Percentiles rank a stretch among this genome's conserved stretches.
These are phyloP conservation scores for Daedalea quercina DNA, from an alignment of 768 basidiomycete genomes.

Conservation along the genomic window DNA sequence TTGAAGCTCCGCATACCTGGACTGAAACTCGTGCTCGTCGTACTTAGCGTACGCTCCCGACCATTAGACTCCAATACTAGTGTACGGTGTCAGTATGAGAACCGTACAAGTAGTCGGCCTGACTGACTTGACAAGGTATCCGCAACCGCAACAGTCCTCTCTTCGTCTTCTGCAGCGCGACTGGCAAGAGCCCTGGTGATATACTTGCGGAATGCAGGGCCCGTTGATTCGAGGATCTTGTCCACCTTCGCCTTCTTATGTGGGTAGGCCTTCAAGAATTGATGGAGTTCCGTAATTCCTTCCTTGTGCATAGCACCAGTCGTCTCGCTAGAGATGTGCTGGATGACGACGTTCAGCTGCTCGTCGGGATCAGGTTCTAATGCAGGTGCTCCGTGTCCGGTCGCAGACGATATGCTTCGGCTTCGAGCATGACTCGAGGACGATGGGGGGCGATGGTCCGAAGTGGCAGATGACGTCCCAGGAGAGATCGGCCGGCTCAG, in stretches of 20 bases:
- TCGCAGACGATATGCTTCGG: slow-evolving; percentile 57
- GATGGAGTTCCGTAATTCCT: slow-evolving; percentile 90
- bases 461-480: slow-evolving; percentile 43
- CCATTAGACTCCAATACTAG: slow-evolving; percentile 61
- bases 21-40: slow-evolving; percentile 16
- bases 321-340: slow-evolving; percentile 83
- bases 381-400: slow-evolving; percentile 47
- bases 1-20: slow-evolving; percentile 5
- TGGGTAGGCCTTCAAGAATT: slow-evolving; percentile 88
- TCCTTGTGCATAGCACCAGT: slow-evolving; percentile 88
- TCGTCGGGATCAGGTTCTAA: slow-evolving; percentile 87
- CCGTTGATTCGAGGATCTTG: slow-evolving; percentile 83
- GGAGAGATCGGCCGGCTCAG: slow-evolving; percentile 72
- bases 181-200: slow-evolving; percentile 83
- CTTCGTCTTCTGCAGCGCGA: slow-evolving; percentile 81
- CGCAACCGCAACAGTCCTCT: slow-evolving; percentile 74
- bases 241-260: slow-evolving; percentile 79
- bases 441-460: slow-evolving; percentile 41
- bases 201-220: slow-evolving; percentile 86
- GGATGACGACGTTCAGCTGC: slow-evolving; percentile 75
- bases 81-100: slow-evolving; percentile 1
- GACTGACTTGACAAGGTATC: slow-evolving; percentile 73
- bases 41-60: slow-evolving; percentile 26
- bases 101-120: neutral
- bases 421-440: slow-evolving; percentile 63